phyloP scores from a whole-genome alignment of 495 filamentous ascomycete genomes.

The Annulohypoxylon moriforme region DNA sequence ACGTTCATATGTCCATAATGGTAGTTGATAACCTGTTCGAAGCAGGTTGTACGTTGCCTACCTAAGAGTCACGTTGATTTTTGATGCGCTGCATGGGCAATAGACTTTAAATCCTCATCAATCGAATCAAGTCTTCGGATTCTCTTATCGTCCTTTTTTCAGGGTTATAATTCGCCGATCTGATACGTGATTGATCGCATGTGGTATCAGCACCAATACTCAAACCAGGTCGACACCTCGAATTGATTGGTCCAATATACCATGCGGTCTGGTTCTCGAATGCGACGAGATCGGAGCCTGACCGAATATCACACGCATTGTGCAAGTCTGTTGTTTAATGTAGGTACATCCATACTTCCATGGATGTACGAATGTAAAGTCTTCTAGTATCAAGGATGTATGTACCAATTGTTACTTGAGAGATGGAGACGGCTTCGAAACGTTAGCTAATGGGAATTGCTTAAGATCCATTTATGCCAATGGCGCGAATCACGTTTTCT shows the following conservation, averaged over 20 bases:
- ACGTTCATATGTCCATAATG: too few species aligned
- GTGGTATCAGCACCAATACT: constrained; percentile 36
- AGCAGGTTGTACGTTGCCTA: constrained; percentile 4
- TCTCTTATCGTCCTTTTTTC: constrained; percentile 38
- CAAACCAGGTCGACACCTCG: constrained; percentile 24
- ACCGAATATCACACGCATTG: constrained; percentile 34
- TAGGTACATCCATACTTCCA: not conserved
- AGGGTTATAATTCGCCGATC: constrained; percentile 39
- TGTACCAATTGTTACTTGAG: constrained; percentile 20
- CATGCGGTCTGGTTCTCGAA: constrained; percentile 42
- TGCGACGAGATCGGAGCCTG: constrained; percentile 45
- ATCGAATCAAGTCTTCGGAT: constrained; percentile 17
- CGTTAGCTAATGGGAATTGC: constrained; percentile 42
- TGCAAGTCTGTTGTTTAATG: constrained; percentile 6
- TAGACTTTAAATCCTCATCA: constrained; percentile 18
- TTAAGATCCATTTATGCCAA: constrained; percentile 40
- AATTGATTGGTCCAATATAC: constrained; percentile 32
- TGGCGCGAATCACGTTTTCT: constrained; percentile 34
- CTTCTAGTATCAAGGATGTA: not conserved
- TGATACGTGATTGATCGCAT: constrained; percentile 43
- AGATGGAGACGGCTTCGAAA: constrained; percentile 30
- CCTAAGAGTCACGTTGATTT: constrained; percentile 22
- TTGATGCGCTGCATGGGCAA: constrained; percentile 14
- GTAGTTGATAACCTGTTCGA: not conserved
- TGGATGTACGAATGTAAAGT: not conserved